phyloP scores from a whole-genome alignment of 495 filamentous ascomycete species.

The Penicillium odoratum region DNA sequence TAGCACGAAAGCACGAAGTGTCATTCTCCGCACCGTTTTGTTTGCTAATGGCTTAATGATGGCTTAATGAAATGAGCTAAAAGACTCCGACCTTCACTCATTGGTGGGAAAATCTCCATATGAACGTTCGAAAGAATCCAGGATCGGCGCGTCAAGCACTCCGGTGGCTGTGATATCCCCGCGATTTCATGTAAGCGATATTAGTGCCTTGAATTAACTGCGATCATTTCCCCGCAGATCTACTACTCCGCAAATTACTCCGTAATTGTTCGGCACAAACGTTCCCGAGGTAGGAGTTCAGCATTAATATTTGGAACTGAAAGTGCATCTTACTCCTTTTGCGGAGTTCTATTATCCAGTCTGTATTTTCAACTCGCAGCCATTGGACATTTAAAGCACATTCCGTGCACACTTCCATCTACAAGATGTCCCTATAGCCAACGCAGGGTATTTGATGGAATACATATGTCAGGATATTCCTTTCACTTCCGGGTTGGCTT shows the following conservation, averaged over 20 bases:
- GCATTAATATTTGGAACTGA: no score
- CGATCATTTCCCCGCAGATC: background rate
- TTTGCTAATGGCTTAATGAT: background rate
- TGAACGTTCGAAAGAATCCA: background rate
- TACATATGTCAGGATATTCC: no score
- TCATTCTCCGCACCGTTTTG: background rate
- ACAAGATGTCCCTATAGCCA: no score
- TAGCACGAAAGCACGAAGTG: background rate
- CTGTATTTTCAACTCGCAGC: no score
- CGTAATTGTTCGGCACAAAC: background rate
- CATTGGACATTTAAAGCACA: no score
- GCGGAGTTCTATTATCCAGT: background rate
- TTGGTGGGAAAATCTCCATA: constrained; percentile 24
- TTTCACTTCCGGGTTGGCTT: no score
- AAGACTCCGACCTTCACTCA: constrained; percentile 4
- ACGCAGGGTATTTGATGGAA: no score
- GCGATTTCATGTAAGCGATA: background rate
- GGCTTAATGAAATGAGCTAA: background rate
- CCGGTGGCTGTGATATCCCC: constrained; percentile 8
- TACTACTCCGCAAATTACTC: background rate
- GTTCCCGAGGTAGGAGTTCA: background rate
- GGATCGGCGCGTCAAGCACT: constrained; percentile 18
- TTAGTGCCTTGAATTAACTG: background rate
- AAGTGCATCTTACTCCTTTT: background rate
- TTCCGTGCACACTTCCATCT: no score